Conservation (phyloP, 2,329 filamentous ascomycete genomes). For the Sporothrix variecibatus region DNA sequence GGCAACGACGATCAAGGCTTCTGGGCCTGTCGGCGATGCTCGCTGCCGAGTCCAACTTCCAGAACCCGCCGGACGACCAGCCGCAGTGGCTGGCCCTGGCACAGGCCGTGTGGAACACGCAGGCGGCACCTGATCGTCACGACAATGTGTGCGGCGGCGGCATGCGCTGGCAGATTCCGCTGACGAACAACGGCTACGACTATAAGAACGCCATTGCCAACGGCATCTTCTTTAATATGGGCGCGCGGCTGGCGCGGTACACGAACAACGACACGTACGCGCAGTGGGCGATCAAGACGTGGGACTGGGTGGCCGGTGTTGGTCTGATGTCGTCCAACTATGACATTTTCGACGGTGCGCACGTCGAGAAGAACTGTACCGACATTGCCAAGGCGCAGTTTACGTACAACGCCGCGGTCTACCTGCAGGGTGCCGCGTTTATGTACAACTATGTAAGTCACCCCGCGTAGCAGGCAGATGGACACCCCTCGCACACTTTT, state of each 20-base stretch:
- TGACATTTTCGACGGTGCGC: constrained; percentile 64
- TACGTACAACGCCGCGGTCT: constrained; percentile 31
- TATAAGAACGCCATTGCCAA: constrained; percentile 64
- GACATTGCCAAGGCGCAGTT: constrained; percentile 42
- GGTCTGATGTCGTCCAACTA: constrained; percentile 60
- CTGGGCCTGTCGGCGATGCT: constrained; percentile 70
- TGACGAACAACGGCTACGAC: constrained; percentile 75
- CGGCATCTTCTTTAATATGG: constrained; percentile 54
- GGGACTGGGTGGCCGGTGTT: constrained; percentile 64
- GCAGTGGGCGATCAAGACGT: constrained; percentile 74
- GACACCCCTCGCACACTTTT: background rate
- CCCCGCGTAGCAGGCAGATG: background rate
- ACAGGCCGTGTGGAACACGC: constrained; percentile 79
- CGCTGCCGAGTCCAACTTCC: constrained; percentile 69
- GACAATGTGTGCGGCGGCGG: constrained; percentile 79
- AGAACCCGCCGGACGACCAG: constrained; percentile 55
- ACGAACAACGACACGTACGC: constrained; percentile 76
- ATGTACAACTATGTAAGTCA: constrained; percentile 42
- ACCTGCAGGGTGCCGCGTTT: constrained; percentile 32
- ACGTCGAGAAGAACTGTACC: constrained; percentile 59
- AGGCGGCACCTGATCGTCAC: constrained; percentile 55
- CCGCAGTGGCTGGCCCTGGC: constrained; percentile 72
- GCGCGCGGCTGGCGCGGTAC: constrained; percentile 65
- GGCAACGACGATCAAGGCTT: constrained; percentile 78
- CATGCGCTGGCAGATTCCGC: constrained; percentile 81